These are phyloP conservation scores for Leucosporidium yakuticum DNA, from an alignment of 768 basidiomycete genomes.

Conservation along the genomic window DNA sequence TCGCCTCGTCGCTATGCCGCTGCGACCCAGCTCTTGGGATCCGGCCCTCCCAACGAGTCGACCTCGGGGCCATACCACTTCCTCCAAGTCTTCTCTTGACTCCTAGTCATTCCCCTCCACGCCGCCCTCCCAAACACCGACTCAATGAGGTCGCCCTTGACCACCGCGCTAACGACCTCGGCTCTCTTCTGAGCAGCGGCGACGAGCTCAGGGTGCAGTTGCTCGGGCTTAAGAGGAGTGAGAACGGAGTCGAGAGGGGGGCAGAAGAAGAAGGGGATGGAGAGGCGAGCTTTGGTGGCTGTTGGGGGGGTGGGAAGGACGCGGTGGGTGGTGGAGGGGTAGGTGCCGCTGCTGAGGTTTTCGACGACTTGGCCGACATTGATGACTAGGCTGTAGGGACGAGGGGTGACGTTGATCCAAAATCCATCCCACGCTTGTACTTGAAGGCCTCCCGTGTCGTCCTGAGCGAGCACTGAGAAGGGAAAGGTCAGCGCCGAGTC, in stretches of 20 bases:
- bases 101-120: conserved; percentile 25
- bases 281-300: conserved; percentile 1
- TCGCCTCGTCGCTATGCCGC: too few species aligned
- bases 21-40: background rate
- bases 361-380: conserved; percentile 26
- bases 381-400: conserved; percentile 13
- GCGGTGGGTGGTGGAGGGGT: conserved; percentile 25
- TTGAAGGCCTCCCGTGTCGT: conserved; percentile 20
- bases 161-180: conserved; percentile 4
- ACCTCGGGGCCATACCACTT: conserved; percentile 19
- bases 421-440: conserved; percentile 15
- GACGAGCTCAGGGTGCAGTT: conserved; percentile 8
- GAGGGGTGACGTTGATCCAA: conserved; percentile 15
- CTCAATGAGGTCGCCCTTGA: conserved; percentile 18
- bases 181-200: background rate
- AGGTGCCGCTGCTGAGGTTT: background rate
- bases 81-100: conserved; percentile 10
- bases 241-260: conserved; percentile 4
- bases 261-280: conserved; percentile 32
- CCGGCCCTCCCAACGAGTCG: conserved; percentile 18
- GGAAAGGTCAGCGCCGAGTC: background rate
- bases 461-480: conserved; percentile 15
- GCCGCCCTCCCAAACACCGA: conserved; percentile 22
- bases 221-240: background rate
- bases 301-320: conserved; percentile 13